Evolutionary conservation across 1,284 basidiomycete genomes (phyloP).

Genomic region (Tilletia caries): DNA sequence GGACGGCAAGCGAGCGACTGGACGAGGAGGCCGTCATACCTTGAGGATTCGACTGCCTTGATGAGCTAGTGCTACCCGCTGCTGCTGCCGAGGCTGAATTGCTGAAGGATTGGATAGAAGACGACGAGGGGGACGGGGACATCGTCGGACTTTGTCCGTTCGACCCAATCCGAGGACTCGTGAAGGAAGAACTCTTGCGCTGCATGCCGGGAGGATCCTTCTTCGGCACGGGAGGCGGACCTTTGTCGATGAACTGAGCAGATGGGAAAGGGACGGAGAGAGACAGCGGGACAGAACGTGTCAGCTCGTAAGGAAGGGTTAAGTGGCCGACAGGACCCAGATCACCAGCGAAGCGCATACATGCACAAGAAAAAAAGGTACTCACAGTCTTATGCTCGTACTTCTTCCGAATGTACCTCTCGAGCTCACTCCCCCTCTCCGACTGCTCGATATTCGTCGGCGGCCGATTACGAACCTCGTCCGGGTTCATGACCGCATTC

Average conservation of each 20-base stretch:
- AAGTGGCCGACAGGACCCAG: no score
- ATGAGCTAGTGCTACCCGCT: neutral
- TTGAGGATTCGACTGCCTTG: neutral
- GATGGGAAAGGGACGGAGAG: neutral
- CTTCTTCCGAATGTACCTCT: conserved; percentile 74
- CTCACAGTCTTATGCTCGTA: conserved; percentile 39
- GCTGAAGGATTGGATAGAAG: neutral
- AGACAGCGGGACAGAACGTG: neutral
- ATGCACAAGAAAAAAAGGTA: neutral
- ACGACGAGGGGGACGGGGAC: neutral
- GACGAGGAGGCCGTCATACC: no score
- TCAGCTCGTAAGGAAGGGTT: neutral
- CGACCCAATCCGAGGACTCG: neutral
- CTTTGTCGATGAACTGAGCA: conserved; percentile 35
- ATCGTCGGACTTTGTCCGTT: neutral
- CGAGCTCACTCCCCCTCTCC: conserved; percentile 73
- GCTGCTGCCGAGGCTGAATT: neutral
- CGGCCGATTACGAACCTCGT: conserved; percentile 71
- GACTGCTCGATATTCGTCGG: conserved; percentile 73
- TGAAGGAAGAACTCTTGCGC: neutral
- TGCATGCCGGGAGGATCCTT: conserved; percentile 30
- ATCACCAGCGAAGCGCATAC: neutral
- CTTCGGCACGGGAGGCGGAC: conserved; percentile 36
- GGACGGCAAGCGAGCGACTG: neutral
- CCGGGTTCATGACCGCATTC: conserved; percentile 70